Percentiles rank a stretch among this genome's conserved stretches.
Evolutionary conservation across 352 stramenopile species (phyloP).

Genomic region (Ochromonadaceae sp.): DNA sequence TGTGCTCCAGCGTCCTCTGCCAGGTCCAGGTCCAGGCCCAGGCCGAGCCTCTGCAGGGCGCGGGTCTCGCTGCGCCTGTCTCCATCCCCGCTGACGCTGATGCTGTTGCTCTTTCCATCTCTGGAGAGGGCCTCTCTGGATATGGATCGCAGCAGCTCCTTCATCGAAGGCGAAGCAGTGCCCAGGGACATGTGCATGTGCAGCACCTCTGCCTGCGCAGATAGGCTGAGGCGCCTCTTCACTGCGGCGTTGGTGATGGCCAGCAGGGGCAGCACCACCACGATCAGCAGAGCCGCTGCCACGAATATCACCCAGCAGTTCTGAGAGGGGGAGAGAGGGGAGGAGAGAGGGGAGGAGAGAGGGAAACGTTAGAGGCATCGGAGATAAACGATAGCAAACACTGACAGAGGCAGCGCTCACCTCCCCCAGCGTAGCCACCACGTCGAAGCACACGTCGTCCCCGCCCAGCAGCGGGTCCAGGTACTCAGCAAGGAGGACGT

Average conservation of each 20-base stretch:
- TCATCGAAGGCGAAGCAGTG: no score
- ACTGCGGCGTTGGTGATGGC: not conserved
- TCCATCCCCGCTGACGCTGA: no score
- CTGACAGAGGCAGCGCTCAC: not conserved
- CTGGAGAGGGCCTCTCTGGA: no score
- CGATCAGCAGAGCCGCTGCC: not conserved
- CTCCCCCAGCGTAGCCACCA: not conserved
- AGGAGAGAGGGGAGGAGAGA: not conserved
- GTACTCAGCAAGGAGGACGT: not conserved
- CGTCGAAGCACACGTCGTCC: constrained; percentile 17
- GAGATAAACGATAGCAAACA: not conserved
- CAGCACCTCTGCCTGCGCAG: no score
- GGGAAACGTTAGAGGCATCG: not conserved
- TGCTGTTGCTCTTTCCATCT: no score
- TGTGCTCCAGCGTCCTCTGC: no score
- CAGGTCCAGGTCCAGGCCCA: no score
- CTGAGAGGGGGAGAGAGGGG: no score
- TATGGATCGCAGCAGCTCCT: no score
- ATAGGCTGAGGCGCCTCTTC: not conserved
- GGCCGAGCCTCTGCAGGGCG: no score
- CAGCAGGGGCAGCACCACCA: not conserved
- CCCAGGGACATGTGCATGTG: no score
- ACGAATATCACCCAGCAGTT: constrained; percentile 3
- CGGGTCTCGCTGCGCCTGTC: no score
- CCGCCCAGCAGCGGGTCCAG: not conserved